Evolutionary conservation across 1,284 basidiomycete genomes (phyloP).

Genomic region (Waitea zeae): DNA sequence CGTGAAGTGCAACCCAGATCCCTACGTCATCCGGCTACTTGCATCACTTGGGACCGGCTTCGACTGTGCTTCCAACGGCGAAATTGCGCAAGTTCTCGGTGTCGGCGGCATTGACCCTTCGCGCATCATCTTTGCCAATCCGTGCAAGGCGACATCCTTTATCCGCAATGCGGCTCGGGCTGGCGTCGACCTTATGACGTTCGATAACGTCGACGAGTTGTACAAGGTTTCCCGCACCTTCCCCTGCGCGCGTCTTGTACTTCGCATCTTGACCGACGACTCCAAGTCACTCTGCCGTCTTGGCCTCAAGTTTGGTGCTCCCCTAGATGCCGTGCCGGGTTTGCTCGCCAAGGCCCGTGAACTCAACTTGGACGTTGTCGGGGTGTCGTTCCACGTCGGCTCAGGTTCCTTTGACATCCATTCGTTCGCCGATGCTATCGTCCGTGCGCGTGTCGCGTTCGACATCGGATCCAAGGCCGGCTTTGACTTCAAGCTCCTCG

Average conservation of each 20-base stretch:
- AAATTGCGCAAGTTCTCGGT: slow-evolving; percentile 73
- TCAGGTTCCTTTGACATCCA: slow-evolving; percentile 90
- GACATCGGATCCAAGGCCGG: slow-evolving; percentile 77
- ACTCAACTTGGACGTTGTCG: slow-evolving; percentile 76
- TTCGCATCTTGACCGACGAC: slow-evolving; percentile 95
- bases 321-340: slow-evolving; percentile 65
- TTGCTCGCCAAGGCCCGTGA: slow-evolving; percentile 71
- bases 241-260: slow-evolving; percentile 73
- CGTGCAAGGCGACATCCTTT: slow-evolving; percentile 94
- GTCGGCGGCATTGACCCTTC: slow-evolving; percentile 51
- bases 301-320: slow-evolving; percentile 95
- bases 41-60: slow-evolving; percentile 85
- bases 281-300: slow-evolving; percentile 88
- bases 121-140: slow-evolving; percentile 95
- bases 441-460: slow-evolving; percentile 71
- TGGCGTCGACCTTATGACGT: slow-evolving; percentile 89
- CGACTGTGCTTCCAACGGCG: slow-evolving; percentile 96
- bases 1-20: slow-evolving; percentile 97
- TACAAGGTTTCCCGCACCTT: slow-evolving; percentile 82
- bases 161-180: slow-evolving; percentile 68
- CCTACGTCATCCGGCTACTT: slow-evolving; percentile 81
- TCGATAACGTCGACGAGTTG: slow-evolving; percentile 97
- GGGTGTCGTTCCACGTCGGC: slow-evolving; percentile 97
- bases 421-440: slow-evolving; percentile 83
- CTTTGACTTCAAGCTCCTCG: slow-evolving; percentile 73